Evolutionary conservation across 2,329 filamentous ascomycete species (phyloP).

Genomic region (Cladosporium sp.): DNA sequence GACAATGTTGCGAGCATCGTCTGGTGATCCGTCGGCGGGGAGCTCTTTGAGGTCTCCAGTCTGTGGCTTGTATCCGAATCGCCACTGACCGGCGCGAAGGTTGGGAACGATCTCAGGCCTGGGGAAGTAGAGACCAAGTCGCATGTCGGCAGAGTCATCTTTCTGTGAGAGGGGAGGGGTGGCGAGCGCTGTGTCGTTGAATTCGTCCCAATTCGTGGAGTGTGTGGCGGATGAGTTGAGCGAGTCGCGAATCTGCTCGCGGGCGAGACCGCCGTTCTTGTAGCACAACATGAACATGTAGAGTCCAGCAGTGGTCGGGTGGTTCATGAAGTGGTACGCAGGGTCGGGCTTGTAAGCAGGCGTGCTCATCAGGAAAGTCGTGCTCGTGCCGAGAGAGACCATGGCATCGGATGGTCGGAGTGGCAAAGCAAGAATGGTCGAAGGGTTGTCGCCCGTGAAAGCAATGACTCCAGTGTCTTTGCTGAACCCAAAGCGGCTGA

Average conservation of each 20-base stretch:
- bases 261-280: slow-evolving; percentile 92
- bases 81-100: slow-evolving; percentile 79
- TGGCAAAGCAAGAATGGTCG: slow-evolving; percentile 87
- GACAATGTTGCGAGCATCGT: slow-evolving; percentile 79
- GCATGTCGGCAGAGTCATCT: slow-evolving; percentile 54
- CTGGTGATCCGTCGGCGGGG: slow-evolving; percentile 44
- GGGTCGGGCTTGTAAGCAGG: slow-evolving; percentile 85
- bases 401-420: slow-evolving; percentile 86
- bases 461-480: slow-evolving; percentile 71
- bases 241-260: slow-evolving; percentile 81
- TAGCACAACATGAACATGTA: slow-evolving; percentile 99
- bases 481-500: slow-evolving; percentile 71
- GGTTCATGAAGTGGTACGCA: slow-evolving; percentile 96
- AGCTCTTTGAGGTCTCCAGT: slow-evolving; percentile 43
- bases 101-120: slow-evolving; percentile 95
- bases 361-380: slow-evolving; percentile 96
- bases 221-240: slow-evolving; percentile 54
- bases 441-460: slow-evolving; percentile 94
- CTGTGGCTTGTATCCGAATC: slow-evolving; percentile 59
- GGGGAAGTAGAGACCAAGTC: slow-evolving; percentile 90
- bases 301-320: slow-evolving; percentile 81
- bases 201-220: slow-evolving; percentile 63
- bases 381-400: slow-evolving; percentile 89
- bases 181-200: slow-evolving; percentile 68
- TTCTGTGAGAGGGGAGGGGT: slow-evolving; percentile 66